Evolutionary conservation across 192 early-diverging fungal species (phyloP), one percentile per base, ranked within the genome.

Genomic region (Coemansia sp.): DNA sequence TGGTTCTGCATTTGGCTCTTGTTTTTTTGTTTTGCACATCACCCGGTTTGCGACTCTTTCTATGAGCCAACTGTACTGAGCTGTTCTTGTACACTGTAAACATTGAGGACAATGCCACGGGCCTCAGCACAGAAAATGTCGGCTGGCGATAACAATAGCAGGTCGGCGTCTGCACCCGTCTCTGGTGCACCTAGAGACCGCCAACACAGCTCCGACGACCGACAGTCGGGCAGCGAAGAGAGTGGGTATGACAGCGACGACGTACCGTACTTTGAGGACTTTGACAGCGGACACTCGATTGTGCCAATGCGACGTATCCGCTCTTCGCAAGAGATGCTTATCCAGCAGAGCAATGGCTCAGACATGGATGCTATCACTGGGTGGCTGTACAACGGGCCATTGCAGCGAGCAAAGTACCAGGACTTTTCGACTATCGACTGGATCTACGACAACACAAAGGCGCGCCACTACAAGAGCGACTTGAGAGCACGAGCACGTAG

Each of bases 341-440:
- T 77, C 39, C 33, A 37, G 35, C 52, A 28, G 37, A 52, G 69
- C 46, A 63, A 52, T 53, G 57, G 63, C 10, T 39, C 66, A 8
- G 80, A 74, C 44, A 69, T 77, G 72, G 80, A 82, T 44, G 67
- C 72, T 47, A 82, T 84, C 42, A 84, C 82, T 0, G 77, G 77
- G 16, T 84, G 82, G 82, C 67, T 84, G 63, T 76, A 78, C 70
- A 78, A 79, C 52, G 77, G 76, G 1, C 82, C 82, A 6, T 17
- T 84, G 66, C 76, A 76, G 50, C 76, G 82, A 19, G 82, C 82
- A 46, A 75, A 77, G 63, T 84, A 84, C 66, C 73, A 76, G 52
- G 82, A 84, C 55, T 84, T 84, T 68, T 84, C 82, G 47, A 78
- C 82, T 1, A 84, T 84, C 39, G 82, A 84, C 70, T 84, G 82